A percentile compares a stretch with the other conserved stretches of the same genome.
Conservation (phyloP, 108 stramenopile species). For the Epipyxis sp. region DNA sequence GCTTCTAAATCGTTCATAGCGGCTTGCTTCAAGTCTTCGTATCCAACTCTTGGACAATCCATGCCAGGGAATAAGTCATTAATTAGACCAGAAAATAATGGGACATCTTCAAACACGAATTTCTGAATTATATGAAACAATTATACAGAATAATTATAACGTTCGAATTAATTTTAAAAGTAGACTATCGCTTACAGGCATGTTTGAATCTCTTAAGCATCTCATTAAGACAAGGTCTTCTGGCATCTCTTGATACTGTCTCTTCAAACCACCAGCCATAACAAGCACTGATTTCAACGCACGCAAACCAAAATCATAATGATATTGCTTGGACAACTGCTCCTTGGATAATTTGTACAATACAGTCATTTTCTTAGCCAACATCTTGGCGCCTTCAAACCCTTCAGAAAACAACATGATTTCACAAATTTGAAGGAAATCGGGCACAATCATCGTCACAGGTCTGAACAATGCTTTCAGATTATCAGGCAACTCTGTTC, state of each 20-base stretch:
- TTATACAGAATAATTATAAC: too few relatives aligned
- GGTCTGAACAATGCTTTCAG: slow-evolving; percentile 69
- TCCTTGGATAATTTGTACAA: slow-evolving; percentile 67
- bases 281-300: slow-evolving; percentile 88
- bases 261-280: slow-evolving; percentile 97
- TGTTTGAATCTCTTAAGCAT: slow-evolving; percentile 66
- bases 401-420: slow-evolving; percentile 75
- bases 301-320: slow-evolving; percentile 72
- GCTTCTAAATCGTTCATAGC: slow-evolving; percentile 49
- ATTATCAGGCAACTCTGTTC: slow-evolving; percentile 71
- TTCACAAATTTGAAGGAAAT: slow-evolving; percentile 67
- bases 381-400: slow-evolving; percentile 62
- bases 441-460: slow-evolving; percentile 72
- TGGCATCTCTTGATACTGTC: slow-evolving; percentile 67
- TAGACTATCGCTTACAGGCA: too few relatives aligned
- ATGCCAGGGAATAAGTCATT: slow-evolving; percentile 68
- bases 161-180: too few relatives aligned
- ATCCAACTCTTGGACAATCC: slow-evolving; percentile 67
- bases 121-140: too few relatives aligned
- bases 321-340: slow-evolving; percentile 68
- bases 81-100: slow-evolving; percentile 64
- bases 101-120: slow-evolving; percentile 70
- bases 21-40: slow-evolving; percentile 57
- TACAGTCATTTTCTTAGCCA: slow-evolving; percentile 71
- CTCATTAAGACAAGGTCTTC: slow-evolving; percentile 71